Evolutionary conservation across 176 grass and related monocot genomes (phyloP), one percentile per base, ranked within the genome.

Genomic region (Echinochloa phyllopogon): DNA sequence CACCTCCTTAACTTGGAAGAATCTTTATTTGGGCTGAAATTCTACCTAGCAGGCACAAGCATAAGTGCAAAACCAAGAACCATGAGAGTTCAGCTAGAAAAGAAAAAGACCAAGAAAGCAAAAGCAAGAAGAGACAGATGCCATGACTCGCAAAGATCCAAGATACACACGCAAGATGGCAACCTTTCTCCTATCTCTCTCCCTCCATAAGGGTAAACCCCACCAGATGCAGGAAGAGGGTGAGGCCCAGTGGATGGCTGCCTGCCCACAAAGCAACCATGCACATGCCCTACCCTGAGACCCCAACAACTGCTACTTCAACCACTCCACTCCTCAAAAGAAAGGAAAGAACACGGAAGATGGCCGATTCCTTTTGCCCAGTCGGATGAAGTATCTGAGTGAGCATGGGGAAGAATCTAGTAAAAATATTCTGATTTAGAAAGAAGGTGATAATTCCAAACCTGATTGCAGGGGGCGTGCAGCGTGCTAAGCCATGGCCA

Each of bases 261-360:
- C 60, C 72, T 76, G 60, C 59, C n/a, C 65, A 18, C 10, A 57
- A n/a, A 83, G 69, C 71, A 73, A 69, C 39, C 72, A 68, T 47
- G 73, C 83, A 59, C 83, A 85, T 77, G 83, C 39, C 39, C 56
- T 62, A 65, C 63, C 17, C 80, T 61, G 78, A 29, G n/a, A 71
- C 64, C 38, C 51, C 80, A 72, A 69, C 49, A 69, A 42, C 49
- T n/a, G 53, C 62, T 14, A 13, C 36, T 37, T 23, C 60, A 84
- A 84, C 83, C 1, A 59, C 76, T 51, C 53, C 76, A 29, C 76
- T 29, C 3, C 65, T 59, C 73, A 51, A 84, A 75, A 29, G 20
- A 33, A 58, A 39, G 42, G 52, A 61, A 29, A 42, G 25, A 62
- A 14, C 66, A 58, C 42, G 21, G 20, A 52, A 72, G 75, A 51